These are phyloP conservation scores for Nemania bipapillata DNA, from an alignment of 2,329 filamentous ascomycete species.

Conservation along the genomic window DNA sequence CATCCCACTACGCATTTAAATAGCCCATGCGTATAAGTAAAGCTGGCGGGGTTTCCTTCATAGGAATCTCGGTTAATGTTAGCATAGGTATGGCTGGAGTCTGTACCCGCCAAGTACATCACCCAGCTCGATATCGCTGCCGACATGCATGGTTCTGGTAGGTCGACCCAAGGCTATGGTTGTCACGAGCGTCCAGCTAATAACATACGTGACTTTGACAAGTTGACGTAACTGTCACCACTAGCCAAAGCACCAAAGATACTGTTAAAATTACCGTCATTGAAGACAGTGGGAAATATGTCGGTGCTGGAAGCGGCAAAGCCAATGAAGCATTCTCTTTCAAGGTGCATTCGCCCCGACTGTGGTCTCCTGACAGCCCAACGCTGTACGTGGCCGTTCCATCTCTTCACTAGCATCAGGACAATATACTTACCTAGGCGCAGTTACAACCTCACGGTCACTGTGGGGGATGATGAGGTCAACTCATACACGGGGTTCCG, in stretches of 20 bases:
- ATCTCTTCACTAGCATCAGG: not conserved
- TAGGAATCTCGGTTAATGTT: slow-evolving; percentile 21
- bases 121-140: slow-evolving; percentile 69
- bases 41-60: not conserved
- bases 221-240: slow-evolving; percentile 69
- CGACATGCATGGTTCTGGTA: slow-evolving; percentile 64
- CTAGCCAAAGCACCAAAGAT: slow-evolving; percentile 34
- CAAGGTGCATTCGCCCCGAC: slow-evolving; percentile 62
- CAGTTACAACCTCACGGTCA: slow-evolving; percentile 68
- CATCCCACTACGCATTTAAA: not conserved
- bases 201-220: not conserved
- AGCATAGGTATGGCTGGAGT: slow-evolving; percentile 73
- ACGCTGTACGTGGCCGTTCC: slow-evolving; percentile 61
- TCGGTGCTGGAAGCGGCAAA: slow-evolving; percentile 58
- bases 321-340: slow-evolving; percentile 66
- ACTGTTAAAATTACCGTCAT: slow-evolving; percentile 53
- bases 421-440: not conserved
- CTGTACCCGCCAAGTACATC: slow-evolving; percentile 67
- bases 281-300: slow-evolving; percentile 53
- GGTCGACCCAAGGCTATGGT: slow-evolving; percentile 38
- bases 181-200: slow-evolving; percentile 3
- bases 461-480: slow-evolving; percentile 62
- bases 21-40: not conserved
- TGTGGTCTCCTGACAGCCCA: slow-evolving; percentile 73
- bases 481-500: slow-evolving; percentile 76